These are phyloP conservation scores for Metschnikowia cerradonensis DNA, from an alignment of 805 yeast genomes.

Conservation along the genomic window DNA sequence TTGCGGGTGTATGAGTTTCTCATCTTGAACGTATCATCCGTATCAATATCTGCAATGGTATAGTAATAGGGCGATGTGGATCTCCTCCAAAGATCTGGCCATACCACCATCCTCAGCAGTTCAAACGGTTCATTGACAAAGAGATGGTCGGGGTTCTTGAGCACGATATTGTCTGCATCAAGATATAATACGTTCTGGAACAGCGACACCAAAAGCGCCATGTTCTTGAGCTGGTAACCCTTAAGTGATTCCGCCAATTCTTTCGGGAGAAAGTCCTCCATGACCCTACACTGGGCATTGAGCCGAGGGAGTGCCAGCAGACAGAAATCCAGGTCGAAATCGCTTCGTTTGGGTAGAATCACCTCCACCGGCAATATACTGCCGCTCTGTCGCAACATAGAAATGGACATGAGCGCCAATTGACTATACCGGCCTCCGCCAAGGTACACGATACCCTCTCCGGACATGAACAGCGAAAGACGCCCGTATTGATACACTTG, in stretches of 20 bases:
- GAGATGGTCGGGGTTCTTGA: constrained; percentile 33
- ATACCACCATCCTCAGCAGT: constrained; percentile 26
- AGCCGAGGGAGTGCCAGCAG: constrained; percentile 27
- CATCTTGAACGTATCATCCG: constrained; percentile 18
- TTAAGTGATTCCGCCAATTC: constrained; percentile 16
- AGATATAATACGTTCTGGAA: constrained; percentile 33
- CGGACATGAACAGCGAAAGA: constrained; percentile 25
- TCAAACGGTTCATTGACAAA: constrained; percentile 33
- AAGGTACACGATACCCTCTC: constrained; percentile 38
- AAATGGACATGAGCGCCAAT: constrained; percentile 32
- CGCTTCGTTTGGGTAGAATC: constrained; percentile 29
- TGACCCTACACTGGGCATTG: constrained; percentile 37
- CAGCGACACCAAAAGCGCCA: constrained; percentile 35
- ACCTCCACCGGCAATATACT: constrained; percentile 36
- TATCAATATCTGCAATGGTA: constrained; percentile 28
- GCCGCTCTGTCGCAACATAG: constrained; percentile 31
- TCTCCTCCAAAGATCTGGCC: constrained; percentile 44
- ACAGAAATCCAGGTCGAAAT: constrained; percentile 34
- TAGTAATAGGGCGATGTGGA: constrained; percentile 36
- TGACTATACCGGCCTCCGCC: constrained; percentile 37
- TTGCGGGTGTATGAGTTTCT: constrained; percentile 27
- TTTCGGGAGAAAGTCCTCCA: constrained; percentile 42
- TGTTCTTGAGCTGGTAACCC: constrained; percentile 34
- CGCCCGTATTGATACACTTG: constrained; percentile 19
- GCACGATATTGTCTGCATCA: constrained; percentile 39